A percentile compares a stretch with the other conserved stretches of the same genome.
Evolutionary conservation across 2,329 filamentous ascomycete genomes (phyloP).

Genomic region (Fusarium keratoplasticum): DNA sequence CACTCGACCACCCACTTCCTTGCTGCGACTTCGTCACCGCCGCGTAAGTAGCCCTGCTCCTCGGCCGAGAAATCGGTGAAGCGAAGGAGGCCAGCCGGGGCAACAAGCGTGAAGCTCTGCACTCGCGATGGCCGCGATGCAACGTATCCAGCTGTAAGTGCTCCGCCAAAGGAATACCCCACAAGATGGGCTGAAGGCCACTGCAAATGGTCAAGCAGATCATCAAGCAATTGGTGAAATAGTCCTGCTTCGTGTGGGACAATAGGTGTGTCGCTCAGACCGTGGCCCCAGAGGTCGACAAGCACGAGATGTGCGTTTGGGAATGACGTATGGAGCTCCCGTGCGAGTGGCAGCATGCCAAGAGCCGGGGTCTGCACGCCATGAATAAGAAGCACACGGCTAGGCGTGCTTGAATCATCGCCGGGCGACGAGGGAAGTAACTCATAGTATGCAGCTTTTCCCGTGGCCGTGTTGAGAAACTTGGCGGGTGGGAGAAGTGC

Average conservation of each 20-base stretch:
- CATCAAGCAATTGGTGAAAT: slow-evolving; percentile 57
- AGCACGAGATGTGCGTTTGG: slow-evolving; percentile 55
- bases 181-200: slow-evolving; percentile 60
- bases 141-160: slow-evolving; percentile 53
- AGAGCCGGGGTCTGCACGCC: slow-evolving; percentile 64
- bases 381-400: slow-evolving; percentile 59
- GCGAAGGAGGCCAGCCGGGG: slow-evolving; percentile 58
- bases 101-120: slow-evolving; percentile 53
- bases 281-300: slow-evolving; percentile 66
- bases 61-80: slow-evolving; percentile 41
- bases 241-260: slow-evolving; percentile 53
- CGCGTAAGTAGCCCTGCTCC: slow-evolving; percentile 39
- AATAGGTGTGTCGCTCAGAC: slow-evolving; percentile 61
- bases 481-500: slow-evolving; percentile 51
- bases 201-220: slow-evolving; percentile 51
- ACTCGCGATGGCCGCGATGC: slow-evolving; percentile 46
- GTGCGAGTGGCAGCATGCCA: slow-evolving; percentile 57
- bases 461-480: slow-evolving; percentile 47
- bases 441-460: slow-evolving; percentile 56
- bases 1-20: slow-evolving; percentile 51
- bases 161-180: slow-evolving; percentile 63
- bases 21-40: slow-evolving; percentile 46
- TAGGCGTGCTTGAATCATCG: neutral
- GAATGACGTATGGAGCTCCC: slow-evolving; percentile 48
- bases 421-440: slow-evolving; percentile 33